phyloP scores from a whole-genome alignment of 225 moss, liverwort and hornwort genomes.

The Pseudoscleropodium purum region DNA sequence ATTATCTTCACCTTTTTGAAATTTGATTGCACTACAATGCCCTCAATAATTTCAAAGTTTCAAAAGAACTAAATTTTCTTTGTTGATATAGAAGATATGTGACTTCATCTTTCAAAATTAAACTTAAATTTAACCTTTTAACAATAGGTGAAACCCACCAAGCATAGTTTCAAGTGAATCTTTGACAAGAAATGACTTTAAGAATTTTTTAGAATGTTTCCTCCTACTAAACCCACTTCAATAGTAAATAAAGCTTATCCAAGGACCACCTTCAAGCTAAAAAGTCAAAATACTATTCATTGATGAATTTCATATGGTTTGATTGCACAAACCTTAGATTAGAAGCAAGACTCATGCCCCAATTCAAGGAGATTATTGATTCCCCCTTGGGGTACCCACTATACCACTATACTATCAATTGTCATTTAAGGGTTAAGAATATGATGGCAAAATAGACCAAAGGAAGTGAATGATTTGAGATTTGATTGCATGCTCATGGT shows the following conservation, averaged over 20 bases:
- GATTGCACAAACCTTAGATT: no score
- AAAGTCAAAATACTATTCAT: background rate
- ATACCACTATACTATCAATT: background rate
- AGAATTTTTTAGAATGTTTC: background rate
- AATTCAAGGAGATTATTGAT: no score
- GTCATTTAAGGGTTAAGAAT: background rate
- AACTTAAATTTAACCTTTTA: background rate
- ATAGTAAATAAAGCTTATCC: background rate
- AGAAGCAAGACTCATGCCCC: background rate
- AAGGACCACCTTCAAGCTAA: background rate
- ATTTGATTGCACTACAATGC: no score
- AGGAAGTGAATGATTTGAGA: fast-evolving
- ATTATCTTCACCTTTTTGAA: background rate
- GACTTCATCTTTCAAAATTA: background rate
- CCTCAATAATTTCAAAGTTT: background rate
- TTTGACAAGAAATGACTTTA: background rate
- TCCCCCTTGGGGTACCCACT: fast-evolving
- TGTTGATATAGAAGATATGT: background rate
- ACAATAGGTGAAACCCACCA: fast-evolving
- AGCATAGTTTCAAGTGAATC: background rate
- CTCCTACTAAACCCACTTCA: background rate
- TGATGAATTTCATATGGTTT: background rate
- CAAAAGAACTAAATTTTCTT: background rate
- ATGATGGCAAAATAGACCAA: background rate
- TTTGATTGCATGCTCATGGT: background rate